phyloP scores from a whole-genome alignment of 1,284 basidiomycete genomes.

The Apiotrichum laibachii region DNA sequence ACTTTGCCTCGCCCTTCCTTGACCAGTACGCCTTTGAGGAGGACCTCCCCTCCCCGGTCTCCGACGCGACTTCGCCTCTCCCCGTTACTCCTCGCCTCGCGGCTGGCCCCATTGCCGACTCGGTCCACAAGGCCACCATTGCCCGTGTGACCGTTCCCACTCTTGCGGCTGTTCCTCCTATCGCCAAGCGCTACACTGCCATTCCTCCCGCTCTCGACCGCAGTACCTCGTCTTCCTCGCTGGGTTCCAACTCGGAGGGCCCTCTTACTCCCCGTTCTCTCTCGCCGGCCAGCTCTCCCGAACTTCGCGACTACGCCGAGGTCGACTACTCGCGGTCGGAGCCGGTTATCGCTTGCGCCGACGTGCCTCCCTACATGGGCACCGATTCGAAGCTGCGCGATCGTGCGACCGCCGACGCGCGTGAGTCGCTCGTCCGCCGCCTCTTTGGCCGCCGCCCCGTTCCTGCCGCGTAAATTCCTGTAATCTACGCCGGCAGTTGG shows the following conservation, averaged over 20 bases:
- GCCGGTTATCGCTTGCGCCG: constrained; percentile 5
- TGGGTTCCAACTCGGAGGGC: constrained; percentile 40
- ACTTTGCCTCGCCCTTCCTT: constrained; percentile 76
- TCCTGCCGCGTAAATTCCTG: not conserved
- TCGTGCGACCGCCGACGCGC: constrained; percentile 6
- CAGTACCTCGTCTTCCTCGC: constrained; percentile 48
- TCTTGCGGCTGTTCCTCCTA: not conserved
- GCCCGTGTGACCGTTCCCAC: not conserved
- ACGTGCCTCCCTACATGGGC: constrained; percentile 2
- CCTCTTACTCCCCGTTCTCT: constrained; percentile 31
- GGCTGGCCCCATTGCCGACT: constrained; percentile 13
- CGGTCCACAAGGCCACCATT: constrained; percentile 14
- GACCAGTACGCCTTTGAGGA: constrained; percentile 24
- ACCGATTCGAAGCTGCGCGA: constrained; percentile 1
- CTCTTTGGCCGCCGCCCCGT: constrained; percentile 16
- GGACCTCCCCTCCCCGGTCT: constrained; percentile 28
- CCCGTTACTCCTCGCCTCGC: constrained; percentile 34
- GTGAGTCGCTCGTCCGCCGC: constrained; percentile 17
- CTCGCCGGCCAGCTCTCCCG: constrained; percentile 1
- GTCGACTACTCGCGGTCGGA: not conserved
- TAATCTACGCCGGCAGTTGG: not conserved
- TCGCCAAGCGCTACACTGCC: not conserved
- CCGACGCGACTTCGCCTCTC: constrained; percentile 30
- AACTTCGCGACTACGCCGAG: not conserved
- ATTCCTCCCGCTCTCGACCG: constrained; percentile 48